Base-by-base conservation (phyloP, 2,329 filamentous ascomycete species). In the Elsinoe fawcettii region DNA sequence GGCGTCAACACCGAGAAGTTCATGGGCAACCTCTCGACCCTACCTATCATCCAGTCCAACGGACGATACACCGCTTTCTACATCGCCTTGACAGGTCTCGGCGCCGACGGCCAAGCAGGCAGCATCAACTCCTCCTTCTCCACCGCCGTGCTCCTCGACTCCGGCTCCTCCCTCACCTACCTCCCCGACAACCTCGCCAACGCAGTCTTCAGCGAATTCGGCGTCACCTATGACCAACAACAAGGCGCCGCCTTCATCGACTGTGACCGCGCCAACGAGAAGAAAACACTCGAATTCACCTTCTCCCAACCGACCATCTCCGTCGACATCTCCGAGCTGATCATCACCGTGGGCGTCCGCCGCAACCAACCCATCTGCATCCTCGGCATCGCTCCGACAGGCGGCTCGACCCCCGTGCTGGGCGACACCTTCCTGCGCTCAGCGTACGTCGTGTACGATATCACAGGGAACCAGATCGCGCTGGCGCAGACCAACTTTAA, bases 1-100 rank as follows among this genome's bases (percentile, higher is more conserved):
- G 88, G 87, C n/a, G 82, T 91, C 59, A 87, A 92, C 67, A 87
- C 82, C 0, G 80, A 78, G 59, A 91, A 91, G 67, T 93, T 83
- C 70, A 68, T 75, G 0, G 87, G 87, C 49, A 69, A 80, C 1
- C 75, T 91, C 30, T 76, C 77, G 46, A 80, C 77, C 5, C 74
- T 90, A 25, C 76, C 84, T 14, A 75, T 90, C 60, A 73, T 83
- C 63, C 67, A 76, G 55, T 68, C 73, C 39, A 60, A 67, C 7
- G 70, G 70, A 20, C 61, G 74, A 54, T 81, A 82, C 37, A 80
- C 83, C 3, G 75, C 76, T 58, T 75, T 77, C 63, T 69, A 78
- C 67, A 77, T 81, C 47, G 77, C 75, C 2, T 64, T 80, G 61
- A 80, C 77, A 4, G 74, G 69, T 3, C 65, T 79, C 58, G 73